phyloP scores from a whole-genome alignment of 345 rosid genomes.

The Eucalyptus sp. region DNA sequence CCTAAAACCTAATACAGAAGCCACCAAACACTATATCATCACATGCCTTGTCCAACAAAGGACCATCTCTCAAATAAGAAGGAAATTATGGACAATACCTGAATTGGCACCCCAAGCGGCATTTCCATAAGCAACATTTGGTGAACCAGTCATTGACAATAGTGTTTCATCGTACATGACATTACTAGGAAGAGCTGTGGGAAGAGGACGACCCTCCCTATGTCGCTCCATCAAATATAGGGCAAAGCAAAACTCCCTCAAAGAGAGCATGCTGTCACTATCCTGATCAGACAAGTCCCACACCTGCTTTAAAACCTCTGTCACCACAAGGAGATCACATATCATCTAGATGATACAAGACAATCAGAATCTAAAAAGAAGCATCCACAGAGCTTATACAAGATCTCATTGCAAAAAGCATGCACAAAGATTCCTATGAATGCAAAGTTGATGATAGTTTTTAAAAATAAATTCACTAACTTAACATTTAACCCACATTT shows the following conservation, averaged over 20 bases:
- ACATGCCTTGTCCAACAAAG: constrained; percentile 2
- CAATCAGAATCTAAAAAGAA: neutral
- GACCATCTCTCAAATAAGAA: neutral
- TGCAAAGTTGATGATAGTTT: neutral
- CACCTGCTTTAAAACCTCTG: constrained; percentile 94
- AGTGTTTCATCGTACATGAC: constrained; percentile 79
- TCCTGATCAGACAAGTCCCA: constrained; percentile 99
- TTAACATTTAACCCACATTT: neutral
- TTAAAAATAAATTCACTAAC: neutral
- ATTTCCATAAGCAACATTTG: constrained; percentile 51
- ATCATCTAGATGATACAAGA: neutral
- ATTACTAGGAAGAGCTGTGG: constrained; percentile 65
- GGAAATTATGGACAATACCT: constrained; percentile 32
- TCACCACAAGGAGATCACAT: neutral
- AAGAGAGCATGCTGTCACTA: constrained; percentile 94
- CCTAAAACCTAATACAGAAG: constrained; percentile 42
- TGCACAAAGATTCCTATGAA: neutral
- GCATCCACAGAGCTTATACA: neutral
- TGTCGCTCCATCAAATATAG: constrained; percentile 92
- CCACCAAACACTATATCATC: neutral
- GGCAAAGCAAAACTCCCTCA: constrained; percentile 95
- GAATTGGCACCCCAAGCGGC: constrained; percentile 66
- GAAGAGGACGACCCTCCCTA: constrained; percentile 94
- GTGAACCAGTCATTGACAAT: constrained; percentile 75
- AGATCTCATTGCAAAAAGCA: neutral